Evolutionary conservation across 257 asterid species (phyloP), one percentile per base, ranked within the genome.

Genomic region (Phtheirospermum japonicum): DNA sequence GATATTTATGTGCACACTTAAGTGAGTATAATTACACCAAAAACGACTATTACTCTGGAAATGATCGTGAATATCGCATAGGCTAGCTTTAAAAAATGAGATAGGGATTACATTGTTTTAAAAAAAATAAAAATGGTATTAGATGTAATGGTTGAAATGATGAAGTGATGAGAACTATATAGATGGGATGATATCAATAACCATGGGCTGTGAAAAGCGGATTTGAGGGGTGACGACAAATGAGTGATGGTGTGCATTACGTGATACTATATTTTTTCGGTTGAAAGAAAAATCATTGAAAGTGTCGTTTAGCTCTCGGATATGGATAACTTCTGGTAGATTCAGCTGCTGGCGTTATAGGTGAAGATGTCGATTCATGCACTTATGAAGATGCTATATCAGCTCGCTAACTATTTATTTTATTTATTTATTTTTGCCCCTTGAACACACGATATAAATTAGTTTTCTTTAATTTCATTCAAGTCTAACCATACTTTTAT

Each of bases 191-290:
- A 14, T 34, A 20, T 57, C 23, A 32, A 64, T 7, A 23, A 69
- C 57, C 32, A 43, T 39, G 69, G 61, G 69, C 61, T 19, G 20
- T 11, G 37, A 52, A 50, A 9, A 58, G 59, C 19, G 48, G 61
- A 20, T 63, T 73, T 34, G 1, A 58, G 55, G 63, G 56, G 71
- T 63, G 71, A 43, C 20, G 55, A 52, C 71, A 64, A 74, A 73
- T 34, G 31, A 43, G 54, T 34, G 65, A 59, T 40, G 40, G 13
- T 43, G 53, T 59, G 17, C 28, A 1, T 48, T 59, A 45, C 58
- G 64, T 57, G 42, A 30, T 68, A 51, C 60, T 19, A 37, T 64
- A 32, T 46, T 26, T 37, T 55, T 59, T 43, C 4, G 52, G 52
- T 61, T 70, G 42, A 65, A 55, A 30, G 34, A 11, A 13, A 16